Base-by-base conservation (phyloP, 192 early-diverging fungal genomes). In the Chytriomyces sp. region DNA sequence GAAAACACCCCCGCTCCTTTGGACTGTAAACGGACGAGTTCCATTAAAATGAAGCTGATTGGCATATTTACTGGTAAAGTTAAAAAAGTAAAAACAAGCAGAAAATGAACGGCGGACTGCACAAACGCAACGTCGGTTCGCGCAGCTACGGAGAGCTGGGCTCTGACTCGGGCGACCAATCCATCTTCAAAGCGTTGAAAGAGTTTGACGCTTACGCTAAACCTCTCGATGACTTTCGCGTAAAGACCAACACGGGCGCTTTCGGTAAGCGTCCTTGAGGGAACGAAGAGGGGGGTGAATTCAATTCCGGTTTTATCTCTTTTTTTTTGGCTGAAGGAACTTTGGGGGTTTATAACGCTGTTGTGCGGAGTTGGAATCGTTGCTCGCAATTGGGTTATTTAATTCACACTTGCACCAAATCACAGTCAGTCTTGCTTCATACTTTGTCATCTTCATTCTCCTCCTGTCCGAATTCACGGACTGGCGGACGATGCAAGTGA, bases 151-250 rank as follows among this genome's bases (percentile, higher is more conserved):
- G 16, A 20, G 53, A 57, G 13, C 16, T 57, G 16, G 20, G 53
- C 3, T 13, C 16, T n/a, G 53, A 23, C 44, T 45, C 20, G 11
- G 61, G 44, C 8, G 62, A 75, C 7, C 11, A 9, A 44, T 63
- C 71, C 10, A 45, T 84, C 44, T 74, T 84, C 60, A 59, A 77
- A 10, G 67, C 69, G 23, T 72, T 84, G 16, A 82, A 80, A 60
- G 78, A 80, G 50, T 80, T 82, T 49, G 87, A 88, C 57, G 83
- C 84, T 43, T 99, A 98, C 75, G 96, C 96, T 11, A 99, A 99
- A 79, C 96, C 96, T 3, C 85, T 97, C 23, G 97, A 99, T 70
- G 95, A 99, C 85, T 97, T 98, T 86, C 87, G 90, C 62, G 85
- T 92, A 20, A 91, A 93, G 78, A 97, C 95, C 8, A 84, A 86